These are phyloP conservation scores for Eucalyptus viminalis DNA, from an alignment of 345 rosid genomes.

Conservation along the genomic window DNA sequence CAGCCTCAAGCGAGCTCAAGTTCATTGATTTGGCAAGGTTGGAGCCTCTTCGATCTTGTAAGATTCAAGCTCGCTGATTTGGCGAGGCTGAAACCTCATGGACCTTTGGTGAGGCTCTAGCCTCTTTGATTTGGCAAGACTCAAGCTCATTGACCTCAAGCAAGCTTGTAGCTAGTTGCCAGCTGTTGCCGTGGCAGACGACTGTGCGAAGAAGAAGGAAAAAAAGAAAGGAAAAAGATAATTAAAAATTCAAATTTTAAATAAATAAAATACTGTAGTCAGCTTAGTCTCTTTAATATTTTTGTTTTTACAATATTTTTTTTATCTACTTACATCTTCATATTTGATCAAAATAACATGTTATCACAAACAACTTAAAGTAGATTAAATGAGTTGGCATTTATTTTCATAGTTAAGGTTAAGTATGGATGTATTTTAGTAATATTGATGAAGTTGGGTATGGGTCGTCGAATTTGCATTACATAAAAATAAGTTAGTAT, in stretches of 20 bases:
- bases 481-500: neutral
- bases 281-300: too few relatives aligned
- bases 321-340: neutral
- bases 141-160: too few relatives aligned
- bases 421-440: neutral
- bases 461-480: neutral
- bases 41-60: neutral
- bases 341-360: neutral
- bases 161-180: neutral
- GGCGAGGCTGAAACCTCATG: too few relatives aligned
- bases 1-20: neutral
- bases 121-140: neutral
- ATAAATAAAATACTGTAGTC: too few relatives aligned
- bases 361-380: neutral
- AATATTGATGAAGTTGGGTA: neutral
- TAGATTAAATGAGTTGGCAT: neutral
- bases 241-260: too few relatives aligned
- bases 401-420: neutral
- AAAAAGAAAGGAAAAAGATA: too few relatives aligned
- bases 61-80: neutral
- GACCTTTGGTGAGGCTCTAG: neutral
- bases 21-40: neutral
- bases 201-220: neutral
- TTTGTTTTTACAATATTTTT: too few relatives aligned
- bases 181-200: accelerated